A percentile compares a stretch with the other conserved stretches of the same genome.
phyloP scores from a whole-genome alignment of 192 early-diverging fungal genomes.

The Rhizophlyctis rosea region DNA sequence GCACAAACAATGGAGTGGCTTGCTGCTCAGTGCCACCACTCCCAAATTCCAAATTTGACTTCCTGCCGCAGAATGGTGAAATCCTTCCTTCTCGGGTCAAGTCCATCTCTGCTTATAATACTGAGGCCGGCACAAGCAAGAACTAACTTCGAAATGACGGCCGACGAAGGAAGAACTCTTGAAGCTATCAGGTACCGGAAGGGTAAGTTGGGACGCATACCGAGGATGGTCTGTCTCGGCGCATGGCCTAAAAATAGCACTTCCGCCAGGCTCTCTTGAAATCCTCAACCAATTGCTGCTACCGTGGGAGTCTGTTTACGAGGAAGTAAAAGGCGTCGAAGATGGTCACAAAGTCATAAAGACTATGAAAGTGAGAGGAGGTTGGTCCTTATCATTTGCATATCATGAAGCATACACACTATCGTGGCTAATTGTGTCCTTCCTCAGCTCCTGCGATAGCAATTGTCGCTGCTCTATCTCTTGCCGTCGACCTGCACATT shows the following conservation, averaged over 20 bases:
- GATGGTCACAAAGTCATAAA: slow-evolving; percentile 85
- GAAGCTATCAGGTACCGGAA: slow-evolving; percentile 38
- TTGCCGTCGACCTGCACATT: slow-evolving; percentile 73
- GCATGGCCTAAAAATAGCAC: neutral
- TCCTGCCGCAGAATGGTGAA: too few relatives aligned
- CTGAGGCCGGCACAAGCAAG: neutral
- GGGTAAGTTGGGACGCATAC: slow-evolving; percentile 11
- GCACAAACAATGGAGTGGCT: neutral
- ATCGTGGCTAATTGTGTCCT: neutral
- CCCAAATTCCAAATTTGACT: neutral
- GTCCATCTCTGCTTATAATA: neutral
- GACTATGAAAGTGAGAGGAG: slow-evolving; percentile 77
- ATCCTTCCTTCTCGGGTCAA: neutral
- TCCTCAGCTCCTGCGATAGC: slow-evolving; percentile 87
- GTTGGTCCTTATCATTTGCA: slow-evolving; percentile 16
- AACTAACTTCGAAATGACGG: neutral
- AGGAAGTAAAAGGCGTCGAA: slow-evolving; percentile 55
- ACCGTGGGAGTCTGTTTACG: slow-evolving; percentile 79
- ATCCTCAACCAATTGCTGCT: slow-evolving; percentile 92
- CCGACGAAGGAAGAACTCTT: slow-evolving; percentile 17
- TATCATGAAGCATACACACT: neutral
- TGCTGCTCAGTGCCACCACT: neutral
- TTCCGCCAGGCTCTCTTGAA: slow-evolving; percentile 46
- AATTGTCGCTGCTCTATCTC: slow-evolving; percentile 87
- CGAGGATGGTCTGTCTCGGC: neutral